Evolutionary conservation across 345 rosid species (phyloP).

Genomic region (Populus davidiana): DNA sequence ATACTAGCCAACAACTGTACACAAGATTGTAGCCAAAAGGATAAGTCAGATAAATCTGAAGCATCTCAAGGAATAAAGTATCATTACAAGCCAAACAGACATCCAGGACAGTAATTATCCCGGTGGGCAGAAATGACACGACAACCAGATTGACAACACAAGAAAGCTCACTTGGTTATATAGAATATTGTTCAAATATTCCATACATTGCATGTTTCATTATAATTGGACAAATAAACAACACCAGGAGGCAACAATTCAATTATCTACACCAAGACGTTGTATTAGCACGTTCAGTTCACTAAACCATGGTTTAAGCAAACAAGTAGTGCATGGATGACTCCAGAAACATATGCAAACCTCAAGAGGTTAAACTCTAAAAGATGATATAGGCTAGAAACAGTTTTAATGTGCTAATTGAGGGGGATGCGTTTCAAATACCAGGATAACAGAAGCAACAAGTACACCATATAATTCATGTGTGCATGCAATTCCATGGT

Average conservation of each 20-base stretch:
- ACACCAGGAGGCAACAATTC: neutral
- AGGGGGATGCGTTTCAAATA: constrained; percentile 13
- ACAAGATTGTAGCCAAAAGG: constrained; percentile 21
- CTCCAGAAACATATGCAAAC: constrained; percentile 4
- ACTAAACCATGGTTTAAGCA: neutral
- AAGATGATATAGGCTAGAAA: neutral
- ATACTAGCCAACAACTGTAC: constrained; percentile 21
- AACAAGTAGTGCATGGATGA: constrained; percentile 3
- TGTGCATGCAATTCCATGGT: constrained; percentile 21
- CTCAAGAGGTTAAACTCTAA: neutral
- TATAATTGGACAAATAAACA: neutral
- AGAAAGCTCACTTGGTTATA: neutral
- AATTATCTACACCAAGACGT: neutral
- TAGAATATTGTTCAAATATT: constrained; percentile 10
- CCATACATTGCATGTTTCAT: constrained; percentile 16
- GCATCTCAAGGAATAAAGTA: constrained; percentile 20
- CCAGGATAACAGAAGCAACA: constrained; percentile 16
- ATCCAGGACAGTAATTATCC: constrained; percentile 19
- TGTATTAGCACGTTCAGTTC: constrained; percentile 8
- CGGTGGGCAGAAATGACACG: constrained; percentile 3
- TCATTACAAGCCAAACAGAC: constrained; percentile 19
- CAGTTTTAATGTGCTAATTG: neutral
- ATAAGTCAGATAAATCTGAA: constrained; percentile 14
- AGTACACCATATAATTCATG: constrained; percentile 19
- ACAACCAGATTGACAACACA: constrained; percentile 1